These are phyloP conservation scores for Halenospora varia DNA, from an alignment of 495 filamentous ascomycete genomes.

Conservation along the genomic window DNA sequence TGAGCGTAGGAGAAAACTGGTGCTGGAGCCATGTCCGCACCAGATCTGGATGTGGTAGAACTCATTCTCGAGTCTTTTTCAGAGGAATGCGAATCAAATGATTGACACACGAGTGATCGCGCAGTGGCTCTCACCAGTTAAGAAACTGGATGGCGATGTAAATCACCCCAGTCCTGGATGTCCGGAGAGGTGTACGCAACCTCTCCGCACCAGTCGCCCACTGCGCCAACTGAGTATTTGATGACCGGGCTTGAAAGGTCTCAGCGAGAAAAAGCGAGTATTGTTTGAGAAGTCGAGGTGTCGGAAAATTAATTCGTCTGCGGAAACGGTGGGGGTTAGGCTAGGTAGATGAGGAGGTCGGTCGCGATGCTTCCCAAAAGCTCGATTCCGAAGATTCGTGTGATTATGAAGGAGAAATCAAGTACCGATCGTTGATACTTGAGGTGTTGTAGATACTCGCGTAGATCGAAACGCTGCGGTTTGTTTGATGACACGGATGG, in stretches of 20 bases:
- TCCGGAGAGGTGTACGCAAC: slow-evolving; percentile 33
- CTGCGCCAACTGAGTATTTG: slow-evolving; percentile 9
- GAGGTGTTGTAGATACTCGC: slow-evolving; percentile 8
- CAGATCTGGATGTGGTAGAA: slow-evolving; percentile 18
- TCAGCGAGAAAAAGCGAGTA: not conserved
- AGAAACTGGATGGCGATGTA: slow-evolving; percentile 13
- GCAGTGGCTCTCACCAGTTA: too few species aligned
- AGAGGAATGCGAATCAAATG: too few species aligned
- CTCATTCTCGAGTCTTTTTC: too few species aligned
- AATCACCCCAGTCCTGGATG: slow-evolving; percentile 23
- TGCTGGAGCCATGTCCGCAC: slow-evolving; percentile 11
- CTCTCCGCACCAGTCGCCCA: slow-evolving; percentile 28
- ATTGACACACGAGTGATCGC: too few species aligned
- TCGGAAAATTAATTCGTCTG: not conserved
- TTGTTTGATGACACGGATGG: slow-evolving; percentile 16
- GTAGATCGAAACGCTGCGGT: slow-evolving; percentile 10
- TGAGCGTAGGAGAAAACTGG: slow-evolving; percentile 86
- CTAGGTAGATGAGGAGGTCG: not conserved
- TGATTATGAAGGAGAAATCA: slow-evolving; percentile 7
- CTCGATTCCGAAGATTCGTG: not conserved
- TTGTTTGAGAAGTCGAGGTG: not conserved
- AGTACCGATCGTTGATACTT: slow-evolving; percentile 4
- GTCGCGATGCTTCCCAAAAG: not conserved
- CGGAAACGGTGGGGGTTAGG: not conserved
- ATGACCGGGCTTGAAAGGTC: not conserved